Percentiles rank a stretch among this genome's conserved stretches.
These are phyloP conservation scores for Syzygium aqueum DNA, from an alignment of 345 rosid genomes.

Conservation along the genomic window DNA sequence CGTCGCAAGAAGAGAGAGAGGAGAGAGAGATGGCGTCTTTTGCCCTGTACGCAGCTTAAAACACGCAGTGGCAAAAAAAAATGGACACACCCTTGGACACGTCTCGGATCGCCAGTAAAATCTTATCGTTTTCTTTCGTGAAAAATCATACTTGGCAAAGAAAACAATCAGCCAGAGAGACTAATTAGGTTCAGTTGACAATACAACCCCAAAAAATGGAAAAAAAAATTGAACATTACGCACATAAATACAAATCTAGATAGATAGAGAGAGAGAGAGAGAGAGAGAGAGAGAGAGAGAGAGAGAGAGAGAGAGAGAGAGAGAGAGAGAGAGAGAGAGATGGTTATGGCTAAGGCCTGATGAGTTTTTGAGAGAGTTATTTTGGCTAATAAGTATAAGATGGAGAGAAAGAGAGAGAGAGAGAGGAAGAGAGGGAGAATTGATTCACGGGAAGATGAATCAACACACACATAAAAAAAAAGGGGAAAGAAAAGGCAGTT, in stretches of 20 bases:
- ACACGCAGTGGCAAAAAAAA: slow-evolving; percentile 33
- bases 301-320: too few relatives aligned
- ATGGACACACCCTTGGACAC: slow-evolving; percentile 19
- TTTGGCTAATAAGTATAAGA: background rate
- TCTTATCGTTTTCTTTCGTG: background rate
- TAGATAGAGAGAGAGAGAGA: background rate
- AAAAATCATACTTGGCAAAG: background rate
- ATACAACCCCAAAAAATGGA: background rate
- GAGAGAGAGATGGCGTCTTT: slow-evolving; percentile 38
- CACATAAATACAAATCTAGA: background rate
- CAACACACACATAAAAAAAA: slow-evolving; percentile 4
- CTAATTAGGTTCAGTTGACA: background rate
- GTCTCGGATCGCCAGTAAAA: slow-evolving; percentile 13
- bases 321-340: background rate
- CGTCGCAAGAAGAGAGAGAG: background rate
- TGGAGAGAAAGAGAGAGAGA: background rate
- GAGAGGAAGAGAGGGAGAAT: background rate
- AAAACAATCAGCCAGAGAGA: background rate
- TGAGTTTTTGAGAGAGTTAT: background rate
- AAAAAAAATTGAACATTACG: too few relatives aligned
- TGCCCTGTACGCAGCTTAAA: slow-evolving; percentile 52
- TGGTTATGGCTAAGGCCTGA: background rate
- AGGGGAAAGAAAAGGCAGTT: slow-evolving; percentile 19
- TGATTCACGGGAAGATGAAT: background rate
- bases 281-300: background rate